A percentile compares a stretch with the other conserved stretches of the same genome.
Evolutionary conservation across 257 asterid genomes (phyloP).

Genomic region (Eucommia ulmoides): DNA sequence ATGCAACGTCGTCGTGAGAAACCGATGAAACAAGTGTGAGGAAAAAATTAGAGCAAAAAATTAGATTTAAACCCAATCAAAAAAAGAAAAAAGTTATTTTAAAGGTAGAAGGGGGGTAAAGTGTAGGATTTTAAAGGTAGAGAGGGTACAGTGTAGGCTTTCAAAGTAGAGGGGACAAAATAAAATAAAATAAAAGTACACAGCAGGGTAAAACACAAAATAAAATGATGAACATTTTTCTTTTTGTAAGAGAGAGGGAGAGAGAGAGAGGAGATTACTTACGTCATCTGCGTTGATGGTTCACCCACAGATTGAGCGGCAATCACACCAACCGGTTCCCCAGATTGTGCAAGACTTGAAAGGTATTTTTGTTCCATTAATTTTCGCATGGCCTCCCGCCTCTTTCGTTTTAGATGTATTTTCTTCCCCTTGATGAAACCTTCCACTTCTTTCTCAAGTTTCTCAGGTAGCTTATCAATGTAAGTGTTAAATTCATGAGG

Average conservation of each 20-base stretch:
- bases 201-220: neutral
- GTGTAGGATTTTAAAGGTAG: too few relatives aligned
- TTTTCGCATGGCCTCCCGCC: slow-evolving; percentile 36
- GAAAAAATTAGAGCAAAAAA: too few relatives aligned
- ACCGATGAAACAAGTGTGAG: too few relatives aligned
- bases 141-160: too few relatives aligned
- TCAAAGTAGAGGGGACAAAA: too few relatives aligned
- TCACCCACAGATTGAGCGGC: slow-evolving; percentile 98
- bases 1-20: too few relatives aligned
- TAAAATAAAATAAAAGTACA: too few relatives aligned
- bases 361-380: slow-evolving; percentile 73
- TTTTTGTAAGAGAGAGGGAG: slow-evolving; percentile 6
- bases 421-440: slow-evolving; percentile 9
- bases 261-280: slow-evolving; percentile 27
- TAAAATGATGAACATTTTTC: too few relatives aligned
- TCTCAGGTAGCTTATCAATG: slow-evolving; percentile 65
- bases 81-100: too few relatives aligned
- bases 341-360: slow-evolving; percentile 76
- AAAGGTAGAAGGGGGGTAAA: too few relatives aligned
- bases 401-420: slow-evolving; percentile 12
- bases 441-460: slow-evolving; percentile 47
- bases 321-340: slow-evolving; percentile 96
- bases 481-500: slow-evolving; percentile 42
- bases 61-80: too few relatives aligned
- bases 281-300: slow-evolving; percentile 99